Evolutionary conservation across 1,284 basidiomycete genomes (phyloP).

Genomic region (Malassezia slooffiae): DNA sequence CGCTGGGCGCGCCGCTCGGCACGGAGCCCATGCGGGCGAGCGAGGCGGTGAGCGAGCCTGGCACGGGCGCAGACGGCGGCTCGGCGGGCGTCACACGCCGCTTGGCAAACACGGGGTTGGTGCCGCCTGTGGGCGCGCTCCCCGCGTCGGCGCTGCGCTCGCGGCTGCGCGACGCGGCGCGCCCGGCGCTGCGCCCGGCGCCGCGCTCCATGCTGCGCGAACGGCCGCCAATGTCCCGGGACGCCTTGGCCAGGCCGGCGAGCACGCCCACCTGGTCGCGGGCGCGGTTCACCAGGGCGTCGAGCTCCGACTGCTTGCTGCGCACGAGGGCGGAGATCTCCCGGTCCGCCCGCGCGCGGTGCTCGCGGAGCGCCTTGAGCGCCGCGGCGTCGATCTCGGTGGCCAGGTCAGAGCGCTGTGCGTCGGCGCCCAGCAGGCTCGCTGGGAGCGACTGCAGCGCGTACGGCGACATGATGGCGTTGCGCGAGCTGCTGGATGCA

Average conservation of each 20-base stretch:
- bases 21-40: too few species aligned
- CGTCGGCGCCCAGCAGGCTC: not conserved
- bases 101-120: conserved; percentile 1
- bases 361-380: not conserved
- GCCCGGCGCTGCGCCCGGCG: not conserved
- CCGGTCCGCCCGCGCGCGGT: not conserved
- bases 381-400: too few species aligned
- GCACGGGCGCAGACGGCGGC: too few species aligned
- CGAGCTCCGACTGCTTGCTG: not conserved
- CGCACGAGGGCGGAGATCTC: not conserved
- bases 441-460: not conserved
- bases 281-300: not conserved
- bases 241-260: not conserved
- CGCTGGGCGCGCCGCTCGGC: too few species aligned
- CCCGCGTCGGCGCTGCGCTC: not conserved
- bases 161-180: not conserved
- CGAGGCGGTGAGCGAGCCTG: too few species aligned
- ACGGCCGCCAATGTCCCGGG: not conserved
- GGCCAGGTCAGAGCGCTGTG: not conserved
- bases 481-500: not conserved
- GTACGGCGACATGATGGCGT: not conserved
- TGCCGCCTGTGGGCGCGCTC: not conserved
- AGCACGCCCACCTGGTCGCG: not conserved
- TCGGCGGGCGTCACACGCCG: too few species aligned
- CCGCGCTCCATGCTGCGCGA: not conserved